Evolutionary conservation across 805 yeast genomes (phyloP).

Genomic region (Teunomyces panamensis): DNA sequence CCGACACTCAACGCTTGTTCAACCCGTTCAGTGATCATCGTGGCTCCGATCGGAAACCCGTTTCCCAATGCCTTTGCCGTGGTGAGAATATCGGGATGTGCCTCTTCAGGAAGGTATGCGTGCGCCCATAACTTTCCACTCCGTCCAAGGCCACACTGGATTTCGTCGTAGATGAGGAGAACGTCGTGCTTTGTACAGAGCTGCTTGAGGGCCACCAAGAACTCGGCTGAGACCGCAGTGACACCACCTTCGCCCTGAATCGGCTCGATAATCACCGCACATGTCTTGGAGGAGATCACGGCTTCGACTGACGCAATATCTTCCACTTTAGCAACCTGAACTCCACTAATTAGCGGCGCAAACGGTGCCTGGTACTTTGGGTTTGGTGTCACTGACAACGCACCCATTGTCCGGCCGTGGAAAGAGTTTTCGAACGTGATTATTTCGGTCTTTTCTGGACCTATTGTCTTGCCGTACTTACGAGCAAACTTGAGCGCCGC

Average conservation of each 20-base stretch:
- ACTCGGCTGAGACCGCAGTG: conserved; percentile 60
- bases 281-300: conserved; percentile 56
- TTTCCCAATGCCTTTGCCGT: conserved; percentile 96
- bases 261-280: conserved; percentile 95
- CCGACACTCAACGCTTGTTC: conserved; percentile 77
- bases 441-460: conserved; percentile 63
- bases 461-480: conserved; percentile 64
- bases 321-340: conserved; percentile 61
- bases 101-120: conserved; percentile 64
- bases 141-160: conserved; percentile 95
- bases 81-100: conserved; percentile 92
- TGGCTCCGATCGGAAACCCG: conserved; percentile 95
- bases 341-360: conserved; percentile 89
- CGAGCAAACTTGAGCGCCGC: conserved; percentile 67
- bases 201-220: conserved; percentile 61
- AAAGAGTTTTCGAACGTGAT: conserved; percentile 87
- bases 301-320: conserved; percentile 58
- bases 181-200: conserved; percentile 70
- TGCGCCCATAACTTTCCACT: conserved; percentile 95
- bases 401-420: conserved; percentile 95
- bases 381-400: conserved; percentile 88
- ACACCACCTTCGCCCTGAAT: conserved; percentile 99
- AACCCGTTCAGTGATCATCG: conserved; percentile 78
- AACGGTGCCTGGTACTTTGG: conserved; percentile 91
- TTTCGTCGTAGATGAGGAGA: conserved; percentile 86